Base-by-base conservation (phyloP, 768 basidiomycete species). In the Serendipita indica region DNA sequence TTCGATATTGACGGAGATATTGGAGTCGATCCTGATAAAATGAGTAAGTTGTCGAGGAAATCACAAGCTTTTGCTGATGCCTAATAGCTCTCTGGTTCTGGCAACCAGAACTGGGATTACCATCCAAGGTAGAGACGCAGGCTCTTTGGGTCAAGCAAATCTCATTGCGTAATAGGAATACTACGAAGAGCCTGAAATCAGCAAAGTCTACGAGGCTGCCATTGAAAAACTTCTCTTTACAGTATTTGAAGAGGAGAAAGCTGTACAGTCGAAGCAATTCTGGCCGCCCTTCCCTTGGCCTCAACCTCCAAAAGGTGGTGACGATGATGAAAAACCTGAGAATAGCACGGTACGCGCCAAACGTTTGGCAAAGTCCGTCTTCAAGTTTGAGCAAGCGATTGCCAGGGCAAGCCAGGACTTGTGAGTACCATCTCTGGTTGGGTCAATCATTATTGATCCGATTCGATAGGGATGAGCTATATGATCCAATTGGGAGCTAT, bases 1-100 rank as follows among this genome's bases (percentile, higher is more conserved):
- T 85, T 91, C 63, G 74, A 73, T n/a, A 77, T 93, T 60, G 90
- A 94, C 60, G 92, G 93, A 30, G 93, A 97, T 67, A 78, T 81
- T 22, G 89, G 84, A 5, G 75, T 80, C 3, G 89, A 96, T 65
- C 89, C 93, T 0, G 89, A 92, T 65, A 73, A 76, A 54, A 90
- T 94, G 82, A 77, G n/a, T n/a, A n/a, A n/a, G n/a, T n/a, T n/a
- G n/a, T n/a, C n/a, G n/a, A n/a, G n/a, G n/a, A n/a, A n/a, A n/a
- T n/a, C n/a, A n/a, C n/a, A n/a, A n/a, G n/a, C n/a, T n/a, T n/a
- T n/a, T n/a, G n/a, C n/a, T n/a, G n/a, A n/a, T n/a, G n/a, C n/a
- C n/a, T n/a, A n/a, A n/a, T n/a, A n/a, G n/a, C 78, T 0, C 74
- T 91, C 13, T 91, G 86, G 86, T 83, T 94, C 65, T 84, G 78